Conservation (phyloP, 1,284 basidiomycete genomes). For the Puccinia coronata region DNA sequence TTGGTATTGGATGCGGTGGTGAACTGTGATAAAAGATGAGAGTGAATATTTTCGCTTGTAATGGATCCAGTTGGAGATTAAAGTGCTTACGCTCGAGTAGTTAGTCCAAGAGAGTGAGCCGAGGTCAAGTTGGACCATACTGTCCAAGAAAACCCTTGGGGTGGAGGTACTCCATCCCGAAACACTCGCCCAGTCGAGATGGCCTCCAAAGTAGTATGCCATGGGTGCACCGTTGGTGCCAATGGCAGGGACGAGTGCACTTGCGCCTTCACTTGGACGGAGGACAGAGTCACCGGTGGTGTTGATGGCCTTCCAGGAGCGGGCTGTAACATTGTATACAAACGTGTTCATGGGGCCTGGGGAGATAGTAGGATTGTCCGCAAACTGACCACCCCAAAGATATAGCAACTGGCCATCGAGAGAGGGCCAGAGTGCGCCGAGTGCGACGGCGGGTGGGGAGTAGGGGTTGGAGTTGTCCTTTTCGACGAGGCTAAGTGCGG, state of each 20-base stretch:
- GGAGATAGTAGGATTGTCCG: constrained; percentile 52
- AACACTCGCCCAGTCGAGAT: constrained; percentile 53
- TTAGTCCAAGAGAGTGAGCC: constrained; percentile 36
- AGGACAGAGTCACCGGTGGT: constrained; percentile 52
- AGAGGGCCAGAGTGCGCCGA: constrained; percentile 53
- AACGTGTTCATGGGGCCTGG: constrained; percentile 52
- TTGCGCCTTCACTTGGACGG: constrained; percentile 53
- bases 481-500: constrained; percentile 53
- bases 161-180: constrained; percentile 53
- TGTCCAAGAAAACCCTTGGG: constrained; percentile 50
- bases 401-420: constrained; percentile 51
- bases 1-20: constrained; percentile 47
- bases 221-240: constrained; percentile 51
- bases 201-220: constrained; percentile 54
- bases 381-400: constrained; percentile 54
- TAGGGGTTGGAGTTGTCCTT: constrained; percentile 53
- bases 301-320: constrained; percentile 50
- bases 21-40: constrained; percentile 6
- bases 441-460: constrained; percentile 53
- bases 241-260: constrained; percentile 51
- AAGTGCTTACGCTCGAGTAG: constrained; percentile 41
- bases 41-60: background rate
- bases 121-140: constrained; percentile 34
- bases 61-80: constrained; percentile 51
- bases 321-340: constrained; percentile 51